These are phyloP conservation scores for Pleurotus cornucopiae DNA, from an alignment of 768 basidiomycete species.

Conservation along the genomic window DNA sequence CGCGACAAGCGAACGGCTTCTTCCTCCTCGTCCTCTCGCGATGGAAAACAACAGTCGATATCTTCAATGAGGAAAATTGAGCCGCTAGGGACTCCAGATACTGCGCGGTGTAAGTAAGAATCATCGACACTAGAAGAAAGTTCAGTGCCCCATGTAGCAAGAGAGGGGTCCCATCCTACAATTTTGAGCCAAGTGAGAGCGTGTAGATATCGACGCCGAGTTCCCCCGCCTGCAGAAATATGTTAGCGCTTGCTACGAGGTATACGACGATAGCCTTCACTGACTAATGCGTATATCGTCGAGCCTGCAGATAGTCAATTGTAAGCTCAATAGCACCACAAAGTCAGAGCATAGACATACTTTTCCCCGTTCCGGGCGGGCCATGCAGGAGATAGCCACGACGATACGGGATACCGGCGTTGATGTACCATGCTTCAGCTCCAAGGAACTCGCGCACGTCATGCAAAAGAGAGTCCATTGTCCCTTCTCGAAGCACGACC, in stretches of 20 bases:
- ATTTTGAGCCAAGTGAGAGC: conserved; percentile 43
- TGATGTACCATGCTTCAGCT: conserved; percentile 51
- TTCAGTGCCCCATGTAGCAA: neutral
- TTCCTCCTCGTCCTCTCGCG: conserved; percentile 36
- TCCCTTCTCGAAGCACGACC: conserved; percentile 45
- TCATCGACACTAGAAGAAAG: conserved; percentile 40
- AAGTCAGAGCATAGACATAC: conserved; percentile 23
- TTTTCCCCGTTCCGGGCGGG: conserved; percentile 59
- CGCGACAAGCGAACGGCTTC: conserved; percentile 12
- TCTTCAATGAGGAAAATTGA: conserved; percentile 58
- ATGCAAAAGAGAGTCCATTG: conserved; percentile 39
- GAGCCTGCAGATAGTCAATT: conserved; percentile 82
- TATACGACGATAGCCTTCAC: neutral
- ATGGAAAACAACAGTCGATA: conserved; percentile 56
- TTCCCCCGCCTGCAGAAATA: conserved; percentile 42
- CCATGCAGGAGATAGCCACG: conserved; percentile 58
- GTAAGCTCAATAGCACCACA: conserved; percentile 46
- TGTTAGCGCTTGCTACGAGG: neutral
- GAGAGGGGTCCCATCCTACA: conserved; percentile 26
- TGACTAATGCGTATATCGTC: conserved; percentile 50
- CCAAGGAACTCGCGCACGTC: conserved; percentile 51
- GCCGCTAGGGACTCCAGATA: conserved; percentile 44
- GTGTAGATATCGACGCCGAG: conserved; percentile 82
- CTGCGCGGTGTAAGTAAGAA: conserved; percentile 39
- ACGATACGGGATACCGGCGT: conserved; percentile 54